Conservation (phyloP, 768 basidiomycete species). For the Suillus placidus region DNA sequence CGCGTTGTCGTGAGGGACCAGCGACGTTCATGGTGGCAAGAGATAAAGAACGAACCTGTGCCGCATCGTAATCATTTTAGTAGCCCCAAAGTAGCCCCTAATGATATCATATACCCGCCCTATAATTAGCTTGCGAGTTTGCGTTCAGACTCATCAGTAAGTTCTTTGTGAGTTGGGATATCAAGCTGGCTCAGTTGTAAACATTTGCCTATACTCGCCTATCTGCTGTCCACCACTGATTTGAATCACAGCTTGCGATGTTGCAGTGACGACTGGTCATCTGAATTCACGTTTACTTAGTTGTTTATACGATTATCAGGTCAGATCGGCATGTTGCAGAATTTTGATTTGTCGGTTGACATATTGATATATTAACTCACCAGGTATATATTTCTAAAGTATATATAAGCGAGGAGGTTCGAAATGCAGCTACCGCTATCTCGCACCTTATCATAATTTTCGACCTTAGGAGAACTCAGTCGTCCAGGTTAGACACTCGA, state of each 20-base stretch:
- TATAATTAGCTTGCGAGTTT: no score
- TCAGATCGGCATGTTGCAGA: neutral
- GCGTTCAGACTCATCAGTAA: no score
- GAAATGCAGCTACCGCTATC: neutral
- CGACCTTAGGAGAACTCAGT: neutral
- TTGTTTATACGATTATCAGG: neutral
- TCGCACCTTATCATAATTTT: neutral
- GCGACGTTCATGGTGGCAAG: slow-evolving; percentile 24
- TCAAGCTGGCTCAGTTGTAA: no score
- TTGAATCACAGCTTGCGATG: neutral
- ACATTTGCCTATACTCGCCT: neutral
- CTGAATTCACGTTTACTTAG: neutral
- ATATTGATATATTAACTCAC: neutral
- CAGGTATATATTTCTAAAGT: no score
- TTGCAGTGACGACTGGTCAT: neutral
- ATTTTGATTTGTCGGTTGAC: neutral
- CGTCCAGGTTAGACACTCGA: neutral
- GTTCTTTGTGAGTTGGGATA: no score
- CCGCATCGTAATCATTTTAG: neutral
- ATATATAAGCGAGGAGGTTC: no score
- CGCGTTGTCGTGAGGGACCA: slow-evolving; percentile 25
- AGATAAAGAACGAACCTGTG: neutral
- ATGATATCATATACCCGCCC: neutral
- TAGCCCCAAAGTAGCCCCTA: neutral
- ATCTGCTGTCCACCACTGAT: neutral